Evolutionary conservation across 352 stramenopile species (phyloP), one percentile per base, ranked within the genome.

Genomic region (Phytophthora pinifolia): DNA sequence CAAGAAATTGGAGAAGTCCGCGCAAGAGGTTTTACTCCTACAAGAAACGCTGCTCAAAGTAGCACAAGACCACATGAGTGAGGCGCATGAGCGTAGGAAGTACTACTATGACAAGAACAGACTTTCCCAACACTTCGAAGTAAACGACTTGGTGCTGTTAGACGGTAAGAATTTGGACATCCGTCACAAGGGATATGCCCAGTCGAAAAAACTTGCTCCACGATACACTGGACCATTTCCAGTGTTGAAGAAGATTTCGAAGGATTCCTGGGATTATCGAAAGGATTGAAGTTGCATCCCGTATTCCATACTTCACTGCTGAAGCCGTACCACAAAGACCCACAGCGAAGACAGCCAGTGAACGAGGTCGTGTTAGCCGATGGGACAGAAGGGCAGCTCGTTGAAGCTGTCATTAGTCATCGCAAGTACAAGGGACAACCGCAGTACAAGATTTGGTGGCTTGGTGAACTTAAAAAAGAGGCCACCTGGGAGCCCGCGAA

Each of bases 391-490:
- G 37, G 48, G 22, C 36, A 48, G 33, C 39, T 57, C 2, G 37
- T 55, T 9, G 18, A 52, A 52, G 46, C 38, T 1, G 41, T 64
- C 1, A 48, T 65, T 27, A n/a, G 33, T 2, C 33, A 67, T 22
- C 52, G 51, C 9, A 44, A 39, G 1, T 12, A 18, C 6, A 32
- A 41, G 6, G 30, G 15, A 15, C 57, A 67, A 29, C 9, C 17
- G 4, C 44, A 66, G 14, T 61, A 54, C 38, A 66, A 61, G 32
- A 50, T 61, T 7, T 42, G 39, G 14, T 67, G 59, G 38, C 39
- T 67, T 18, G 39, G 39, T 27, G 39, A 62, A 47, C 6, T 15
- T 3, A 46, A 49, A 2, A 22, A 55, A 15, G 39, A 64, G 9
- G 46, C 39, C 17, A 67, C 51, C 0, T 58, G 51, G 20, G 59